Evolutionary conservation across 2,329 filamentous ascomycete genomes (phyloP), one percentile per base, ranked within the genome.

Genomic region (Colletotrichum sp.): DNA sequence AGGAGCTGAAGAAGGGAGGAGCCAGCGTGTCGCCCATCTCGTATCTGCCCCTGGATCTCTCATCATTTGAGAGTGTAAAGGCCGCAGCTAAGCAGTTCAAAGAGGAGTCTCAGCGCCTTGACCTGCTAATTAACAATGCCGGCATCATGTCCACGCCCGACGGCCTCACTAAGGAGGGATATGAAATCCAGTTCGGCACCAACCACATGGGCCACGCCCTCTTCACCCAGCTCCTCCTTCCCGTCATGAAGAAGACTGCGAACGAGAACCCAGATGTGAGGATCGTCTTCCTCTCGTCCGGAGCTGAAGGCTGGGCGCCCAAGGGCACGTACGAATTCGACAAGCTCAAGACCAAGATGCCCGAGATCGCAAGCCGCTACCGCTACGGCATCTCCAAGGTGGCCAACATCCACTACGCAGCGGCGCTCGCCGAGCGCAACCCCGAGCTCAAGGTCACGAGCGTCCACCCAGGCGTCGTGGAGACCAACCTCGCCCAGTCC

Each of bases 321-420:
- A 74, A 74, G 10, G 78, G 77, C 8, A 83, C 81, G 4, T 83
- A 85, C 64, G 72, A 78, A 16, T 84, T 85, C 77, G 80, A 80
- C 26, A 79, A 77, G 13, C 79, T 83, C 73, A 83, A 82, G 73
- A 80, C 79, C 6, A 65, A 63, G 39, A 79, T 76, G 74, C 39
- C 77, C 34, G 79, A 80, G 10, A 64, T 70, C 5, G 71, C 82
- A 69, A 76, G 75, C 15, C 65, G 79, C 8, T 79, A 79, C 66
- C 80, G 81, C 24, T 85, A 85, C 73, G 81, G 79, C 36, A 82
- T 83, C 76, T 82, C 80, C 72, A 85, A 85, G 78, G 73, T 84
- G 21, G 81, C 83, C 30, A 83, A 83, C 72, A 68, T 84, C 21
- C 79, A 84, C 57, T 83, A 80, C 74, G 80, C 83, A 1, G 78